A percentile compares a stretch with the other conserved stretches of the same genome.
phyloP scores from a whole-genome alignment of 495 filamentous ascomycete species.

The Tetracladium setigerum region DNA sequence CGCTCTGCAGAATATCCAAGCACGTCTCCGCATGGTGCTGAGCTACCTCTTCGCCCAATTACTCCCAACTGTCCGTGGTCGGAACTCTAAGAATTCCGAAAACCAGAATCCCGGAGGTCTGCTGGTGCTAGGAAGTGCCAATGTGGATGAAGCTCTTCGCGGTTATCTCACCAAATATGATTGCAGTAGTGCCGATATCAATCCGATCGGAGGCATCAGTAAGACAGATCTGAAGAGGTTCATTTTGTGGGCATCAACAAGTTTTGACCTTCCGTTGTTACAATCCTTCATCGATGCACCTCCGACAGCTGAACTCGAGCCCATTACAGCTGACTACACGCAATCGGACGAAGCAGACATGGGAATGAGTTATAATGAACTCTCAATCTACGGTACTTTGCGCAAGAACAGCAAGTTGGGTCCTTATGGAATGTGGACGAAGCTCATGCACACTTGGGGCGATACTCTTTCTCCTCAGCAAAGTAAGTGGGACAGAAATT shows the following conservation, averaged over 20 bases:
- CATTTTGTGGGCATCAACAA: slow-evolving; percentile 54
- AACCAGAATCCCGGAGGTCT: slow-evolving; percentile 38
- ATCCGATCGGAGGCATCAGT: slow-evolving; percentile 65
- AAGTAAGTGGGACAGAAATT: slow-evolving; percentile 13
- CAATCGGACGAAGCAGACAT: slow-evolving; percentile 72
- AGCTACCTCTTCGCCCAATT: slow-evolving; percentile 69
- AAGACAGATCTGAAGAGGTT: slow-evolving; percentile 73
- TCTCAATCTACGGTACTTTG: slow-evolving; percentile 50
- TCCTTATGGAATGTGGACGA: slow-evolving; percentile 62
- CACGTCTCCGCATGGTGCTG: slow-evolving; percentile 70
- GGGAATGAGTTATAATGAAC: slow-evolving; percentile 33
- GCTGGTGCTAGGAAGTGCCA: slow-evolving; percentile 56
- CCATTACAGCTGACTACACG: slow-evolving; percentile 60
- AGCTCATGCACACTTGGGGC: slow-evolving; percentile 64
- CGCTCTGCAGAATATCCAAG: slow-evolving; percentile 78
- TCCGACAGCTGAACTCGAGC: slow-evolving; percentile 81
- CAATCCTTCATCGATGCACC: slow-evolving; percentile 64
- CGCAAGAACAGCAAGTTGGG: slow-evolving; percentile 69
- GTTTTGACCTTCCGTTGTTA: slow-evolving; percentile 64
- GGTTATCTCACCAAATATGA: slow-evolving; percentile 28
- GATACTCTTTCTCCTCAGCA: slow-evolving; percentile 30
- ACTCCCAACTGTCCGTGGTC: slow-evolving; percentile 46
- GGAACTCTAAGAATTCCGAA: slow-evolving; percentile 5
- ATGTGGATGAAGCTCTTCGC: slow-evolving; percentile 50
- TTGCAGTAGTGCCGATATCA: slow-evolving; percentile 33